A percentile compares a stretch with the other conserved stretches of the same genome.
These are phyloP conservation scores for Perilla frutescens DNA, from an alignment of 257 asterid genomes.

Conservation along the genomic window DNA sequence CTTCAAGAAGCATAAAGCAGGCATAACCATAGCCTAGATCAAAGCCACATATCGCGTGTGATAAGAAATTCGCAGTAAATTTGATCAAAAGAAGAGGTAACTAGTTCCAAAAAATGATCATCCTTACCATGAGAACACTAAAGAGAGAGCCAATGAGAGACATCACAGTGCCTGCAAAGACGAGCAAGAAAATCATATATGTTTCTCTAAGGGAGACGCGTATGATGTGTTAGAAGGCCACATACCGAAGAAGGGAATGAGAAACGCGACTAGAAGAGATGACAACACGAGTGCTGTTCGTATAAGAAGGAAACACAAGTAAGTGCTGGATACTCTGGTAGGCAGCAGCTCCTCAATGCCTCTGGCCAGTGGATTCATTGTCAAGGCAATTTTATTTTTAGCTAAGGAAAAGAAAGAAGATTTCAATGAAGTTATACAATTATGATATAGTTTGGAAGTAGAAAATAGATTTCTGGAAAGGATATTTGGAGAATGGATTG, in stretches of 20 bases:
- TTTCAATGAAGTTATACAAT: neutral
- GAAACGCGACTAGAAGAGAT: constrained; percentile 71
- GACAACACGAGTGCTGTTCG: constrained; percentile 68
- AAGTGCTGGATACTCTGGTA: constrained; percentile 41
- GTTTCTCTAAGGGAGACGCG: neutral
- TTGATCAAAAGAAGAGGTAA: neutral
- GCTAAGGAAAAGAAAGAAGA: constrained; percentile 51
- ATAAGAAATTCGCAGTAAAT: neutral
- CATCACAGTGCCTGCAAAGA: constrained; percentile 76
- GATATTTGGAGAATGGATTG: constrained; percentile 90
- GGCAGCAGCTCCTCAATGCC: constrained; percentile 89
- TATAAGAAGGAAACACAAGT: constrained; percentile 63
- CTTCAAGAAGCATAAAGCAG: constrained; percentile 73
- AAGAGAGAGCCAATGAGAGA: constrained; percentile 82
- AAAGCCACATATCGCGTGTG: constrained; percentile 1
- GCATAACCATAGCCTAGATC: constrained; percentile 52
- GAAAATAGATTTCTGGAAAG: constrained; percentile 41
- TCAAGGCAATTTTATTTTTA: constrained; percentile 60
- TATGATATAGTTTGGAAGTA: neutral
- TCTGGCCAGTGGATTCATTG: constrained; percentile 86
- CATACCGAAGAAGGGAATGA: constrained; percentile 84
- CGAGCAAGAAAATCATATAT: neutral
- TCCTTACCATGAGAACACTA: constrained; percentile 77
- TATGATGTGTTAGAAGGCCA: constrained; percentile 6
- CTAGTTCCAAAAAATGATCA: neutral